Base-by-base conservation (phyloP, 2,329 filamentous ascomycete genomes). In the Penicillium verrucosum region DNA sequence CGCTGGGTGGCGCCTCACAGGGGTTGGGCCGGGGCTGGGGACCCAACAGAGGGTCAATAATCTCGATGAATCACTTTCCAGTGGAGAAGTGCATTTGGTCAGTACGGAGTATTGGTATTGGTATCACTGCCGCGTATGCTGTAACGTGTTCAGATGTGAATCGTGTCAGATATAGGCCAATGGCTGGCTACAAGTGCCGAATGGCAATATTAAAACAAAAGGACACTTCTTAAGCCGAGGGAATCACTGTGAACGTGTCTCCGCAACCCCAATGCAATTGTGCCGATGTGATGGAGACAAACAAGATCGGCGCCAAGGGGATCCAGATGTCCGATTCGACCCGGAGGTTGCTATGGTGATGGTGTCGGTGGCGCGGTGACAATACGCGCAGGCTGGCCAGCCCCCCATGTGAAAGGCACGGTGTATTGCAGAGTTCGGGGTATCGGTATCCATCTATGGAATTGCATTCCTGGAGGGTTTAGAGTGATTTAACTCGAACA, bases 291-390 rank as follows among this genome's bases (percentile, higher is more conserved):
- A 56, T 45, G 41, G 41, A 56, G 32, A 18, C 54, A 52, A 51
- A 52, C 29, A 46, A 50, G 54, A 56, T 56, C 54, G 54, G 41
- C 54, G 45, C 51, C 44, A 56, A 51, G 42, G 36, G 38, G 54
- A 51, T 36, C 60, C 48, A 51, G 54, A 58, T 60, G 46, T 60
- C 60, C 60, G 60, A 62, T 60, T 60, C 56, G 58, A 54, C 60
- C 60, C 60, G 55, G 50, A 45, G 42, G 60, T 62, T 62, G 60
- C 58, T 41, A 60, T 60, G 52, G 58, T 14, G 51, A 62, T 54
- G 1, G 16, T 16, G 8, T n/a, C 21, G 8, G 38, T 49, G 51
- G 46, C 41, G 46, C 36, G 38, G 14, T 47, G 54, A 48, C 18
- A 18, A 51, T 60, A 54, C 51, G 47, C 38, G 52, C 51, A 48